These are phyloP conservation scores for Candida mesenterica DNA, from an alignment of 1,139 yeast genomes.

Conservation along the genomic window DNA sequence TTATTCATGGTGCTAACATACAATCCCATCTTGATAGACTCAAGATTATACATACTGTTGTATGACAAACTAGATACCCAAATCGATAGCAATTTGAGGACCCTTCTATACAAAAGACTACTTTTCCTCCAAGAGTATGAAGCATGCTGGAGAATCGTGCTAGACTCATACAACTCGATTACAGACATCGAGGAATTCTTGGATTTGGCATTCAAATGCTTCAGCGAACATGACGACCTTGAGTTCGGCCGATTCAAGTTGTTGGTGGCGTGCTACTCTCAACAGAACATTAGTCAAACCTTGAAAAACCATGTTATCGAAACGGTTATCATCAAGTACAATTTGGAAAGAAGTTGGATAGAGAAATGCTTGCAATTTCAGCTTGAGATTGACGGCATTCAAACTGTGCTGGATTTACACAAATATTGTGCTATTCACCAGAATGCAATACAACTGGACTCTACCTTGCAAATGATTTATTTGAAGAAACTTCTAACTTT, in stretches of 20 bases:
- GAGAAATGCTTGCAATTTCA: constrained; percentile 7
- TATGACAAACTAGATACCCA: constrained; percentile 18
- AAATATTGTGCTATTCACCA: constrained; percentile 1
- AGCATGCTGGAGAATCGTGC: constrained; percentile 30
- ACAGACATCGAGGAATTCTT: constrained; percentile 39
- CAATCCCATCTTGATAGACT: constrained; percentile 34
- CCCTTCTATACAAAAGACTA: constrained; percentile 26
- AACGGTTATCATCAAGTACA: constrained; percentile 18
- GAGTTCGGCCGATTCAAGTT: constrained; percentile 26
- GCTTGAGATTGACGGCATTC: constrained; percentile 9
- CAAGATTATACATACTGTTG: constrained; percentile 26
- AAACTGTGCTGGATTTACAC: constrained; percentile 7
- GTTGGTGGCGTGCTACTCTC: constrained; percentile 16
- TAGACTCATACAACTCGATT: constrained; percentile 28
- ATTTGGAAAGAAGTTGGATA: constrained; percentile 10
- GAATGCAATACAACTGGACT: constrained; percentile 1
- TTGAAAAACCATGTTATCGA: constrained; percentile 23
- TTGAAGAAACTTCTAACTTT: constrained; percentile 6
- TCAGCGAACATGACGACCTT: constrained; percentile 19
- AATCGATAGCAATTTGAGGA: constrained; percentile 22
- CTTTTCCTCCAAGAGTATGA: constrained; percentile 31
- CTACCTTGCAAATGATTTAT: constrained; percentile 8
- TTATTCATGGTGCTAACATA: constrained; percentile 30
- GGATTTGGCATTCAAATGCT: constrained; percentile 22
- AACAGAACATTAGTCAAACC: constrained; percentile 14